Evolutionary conservation across 768 basidiomycete species (phyloP).

Genomic region (Podaxis rugospora): DNA sequence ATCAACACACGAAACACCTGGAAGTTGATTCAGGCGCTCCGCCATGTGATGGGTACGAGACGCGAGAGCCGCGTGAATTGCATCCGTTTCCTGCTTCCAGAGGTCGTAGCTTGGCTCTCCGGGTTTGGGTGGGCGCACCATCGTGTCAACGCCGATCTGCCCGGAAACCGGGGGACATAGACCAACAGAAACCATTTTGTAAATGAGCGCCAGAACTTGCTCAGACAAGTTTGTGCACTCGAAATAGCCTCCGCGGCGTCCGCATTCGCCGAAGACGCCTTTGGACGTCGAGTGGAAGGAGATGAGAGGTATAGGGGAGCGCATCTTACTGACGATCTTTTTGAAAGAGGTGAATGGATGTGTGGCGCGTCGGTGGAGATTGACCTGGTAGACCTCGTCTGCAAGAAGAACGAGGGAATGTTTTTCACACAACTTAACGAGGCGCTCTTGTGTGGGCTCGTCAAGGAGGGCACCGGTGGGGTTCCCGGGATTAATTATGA

Average conservation of each 20-base stretch:
- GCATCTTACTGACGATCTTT: conserved; percentile 65
- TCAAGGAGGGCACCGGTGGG: conserved; percentile 89
- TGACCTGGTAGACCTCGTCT: conserved; percentile 98
- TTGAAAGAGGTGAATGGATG: conserved; percentile 94
- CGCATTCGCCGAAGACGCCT: conserved; percentile 94
- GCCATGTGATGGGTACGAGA: conserved; percentile 72
- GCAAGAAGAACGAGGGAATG: conserved; percentile 86
- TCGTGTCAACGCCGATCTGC: conserved; percentile 90
- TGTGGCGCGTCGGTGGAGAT: conserved; percentile 65
- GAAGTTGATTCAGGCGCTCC: conserved; percentile 70
- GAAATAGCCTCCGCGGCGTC: conserved; percentile 95
- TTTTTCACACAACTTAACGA: conserved; percentile 84
- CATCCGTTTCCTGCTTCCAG: conserved; percentile 81
- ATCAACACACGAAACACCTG: conserved; percentile 87
- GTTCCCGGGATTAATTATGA: conserved; percentile 98
- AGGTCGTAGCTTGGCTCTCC: conserved; percentile 73
- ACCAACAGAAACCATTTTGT: conserved; percentile 92
- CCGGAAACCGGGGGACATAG: conserved; percentile 90
- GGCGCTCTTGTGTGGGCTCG: conserved; percentile 59
- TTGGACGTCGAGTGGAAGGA: conserved; percentile 99
- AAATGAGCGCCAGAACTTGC: conserved; percentile 80
- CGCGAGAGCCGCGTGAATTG: conserved; percentile 72
- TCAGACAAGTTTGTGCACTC: conserved; percentile 81
- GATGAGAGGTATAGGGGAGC: conserved; percentile 77
- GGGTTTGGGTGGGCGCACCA: conserved; percentile 83